phyloP scores from a whole-genome alignment of 495 filamentous ascomycete genomes.

The Oleoguttula mirabilis region DNA sequence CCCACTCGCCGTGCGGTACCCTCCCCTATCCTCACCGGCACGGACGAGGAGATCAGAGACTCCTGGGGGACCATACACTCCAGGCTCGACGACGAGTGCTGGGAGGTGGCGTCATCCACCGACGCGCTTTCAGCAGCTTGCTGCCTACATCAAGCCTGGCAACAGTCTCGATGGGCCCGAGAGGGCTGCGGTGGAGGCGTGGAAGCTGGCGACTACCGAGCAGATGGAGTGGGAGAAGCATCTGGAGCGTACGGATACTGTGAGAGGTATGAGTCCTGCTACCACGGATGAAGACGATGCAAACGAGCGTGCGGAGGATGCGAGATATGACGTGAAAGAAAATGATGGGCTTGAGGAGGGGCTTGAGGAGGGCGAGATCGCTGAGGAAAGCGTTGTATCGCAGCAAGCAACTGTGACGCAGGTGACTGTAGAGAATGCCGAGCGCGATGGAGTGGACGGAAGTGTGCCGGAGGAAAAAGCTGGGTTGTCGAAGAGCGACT shows the following conservation, averaged over 20 bases:
- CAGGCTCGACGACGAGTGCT: background rate
- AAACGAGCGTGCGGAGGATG: background rate
- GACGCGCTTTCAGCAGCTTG: conserved; percentile 6
- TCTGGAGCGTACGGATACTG: background rate
- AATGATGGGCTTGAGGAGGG: background rate
- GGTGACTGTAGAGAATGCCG: too few relatives aligned
- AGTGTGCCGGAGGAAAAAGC: background rate
- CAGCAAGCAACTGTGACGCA: too few relatives aligned
- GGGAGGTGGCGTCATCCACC: background rate
- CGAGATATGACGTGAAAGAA: background rate
- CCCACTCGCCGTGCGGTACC: too few relatives aligned
- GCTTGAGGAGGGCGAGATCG: background rate
- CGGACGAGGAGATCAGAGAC: too few relatives aligned
- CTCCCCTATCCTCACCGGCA: too few relatives aligned
- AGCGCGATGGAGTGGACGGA: too few relatives aligned
- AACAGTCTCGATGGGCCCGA: background rate
- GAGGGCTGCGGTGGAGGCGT: conserved; percentile 1
- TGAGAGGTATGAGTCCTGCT: background rate
- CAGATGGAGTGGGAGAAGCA: conserved; percentile 2
- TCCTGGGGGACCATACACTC: too few relatives aligned
- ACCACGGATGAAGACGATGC: background rate
- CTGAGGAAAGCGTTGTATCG: too few relatives aligned
- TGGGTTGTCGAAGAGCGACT: background rate
- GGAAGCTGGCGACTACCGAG: conserved; percentile 1
- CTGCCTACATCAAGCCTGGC: background rate